These are phyloP conservation scores for Lentinus brumalis DNA, from an alignment of 768 basidiomycete species.

Conservation along the genomic window DNA sequence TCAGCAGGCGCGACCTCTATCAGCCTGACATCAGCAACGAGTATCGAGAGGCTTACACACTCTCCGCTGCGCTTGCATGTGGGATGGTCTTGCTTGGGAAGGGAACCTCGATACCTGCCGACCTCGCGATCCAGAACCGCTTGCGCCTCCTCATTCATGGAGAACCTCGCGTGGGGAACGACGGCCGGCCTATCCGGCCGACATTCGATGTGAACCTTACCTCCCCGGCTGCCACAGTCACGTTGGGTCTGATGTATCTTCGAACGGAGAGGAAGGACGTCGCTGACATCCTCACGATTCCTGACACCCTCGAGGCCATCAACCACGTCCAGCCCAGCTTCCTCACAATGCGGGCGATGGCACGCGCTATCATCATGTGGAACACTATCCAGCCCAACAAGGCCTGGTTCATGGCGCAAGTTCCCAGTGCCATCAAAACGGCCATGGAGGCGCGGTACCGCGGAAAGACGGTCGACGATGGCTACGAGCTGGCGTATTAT, in stretches of 20 bases:
- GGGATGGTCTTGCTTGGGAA: constrained; percentile 97
- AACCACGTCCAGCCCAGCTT: constrained; percentile 89
- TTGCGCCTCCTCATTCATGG: constrained; percentile 80
- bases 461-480: constrained; percentile 60
- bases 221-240: constrained; percentile 88
- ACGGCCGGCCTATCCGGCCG: constrained; percentile 40
- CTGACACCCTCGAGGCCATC: constrained; percentile 75
- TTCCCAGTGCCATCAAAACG: constrained; percentile 66
- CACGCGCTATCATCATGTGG: constrained; percentile 86
- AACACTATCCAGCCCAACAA: constrained; percentile 66
- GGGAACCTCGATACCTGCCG: constrained; percentile 78
- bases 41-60: constrained; percentile 90
- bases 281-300: constrained; percentile 82
- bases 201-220: constrained; percentile 88
- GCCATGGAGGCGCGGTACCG: constrained; percentile 55
- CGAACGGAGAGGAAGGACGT: constrained; percentile 83
- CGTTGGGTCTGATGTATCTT: constrained; percentile 91
- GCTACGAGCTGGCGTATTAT: constrained; percentile 87
- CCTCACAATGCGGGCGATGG: constrained; percentile 78
- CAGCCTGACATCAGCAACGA: constrained; percentile 86
- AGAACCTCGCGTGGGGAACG: constrained; percentile 47
- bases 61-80: constrained; percentile 85
- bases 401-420: constrained; percentile 71
- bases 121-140: constrained; percentile 65
- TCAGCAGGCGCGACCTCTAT: constrained; percentile 74